Conservation (phyloP, 2,329 filamentous ascomycete species). For the Thyridium curvatum region DNA sequence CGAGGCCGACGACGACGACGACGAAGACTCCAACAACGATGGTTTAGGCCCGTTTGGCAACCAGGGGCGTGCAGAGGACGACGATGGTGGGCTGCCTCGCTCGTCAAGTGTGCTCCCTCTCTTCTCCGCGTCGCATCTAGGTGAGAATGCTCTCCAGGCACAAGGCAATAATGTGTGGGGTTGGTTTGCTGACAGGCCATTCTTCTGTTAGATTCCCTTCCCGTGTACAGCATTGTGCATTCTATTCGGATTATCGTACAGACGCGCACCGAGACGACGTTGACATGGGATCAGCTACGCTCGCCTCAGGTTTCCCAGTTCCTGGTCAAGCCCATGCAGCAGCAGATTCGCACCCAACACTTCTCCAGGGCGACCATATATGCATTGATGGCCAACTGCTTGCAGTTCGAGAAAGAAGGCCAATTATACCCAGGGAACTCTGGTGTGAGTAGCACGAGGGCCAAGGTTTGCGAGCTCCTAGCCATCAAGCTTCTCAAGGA, state of each 20-base stretch:
- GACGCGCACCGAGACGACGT: conserved; percentile 80
- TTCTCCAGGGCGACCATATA: conserved; percentile 84
- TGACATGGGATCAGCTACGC: conserved; percentile 90
- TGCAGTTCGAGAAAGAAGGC: conserved; percentile 87
- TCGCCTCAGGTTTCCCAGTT: conserved; percentile 97
- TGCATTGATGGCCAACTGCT: conserved; percentile 84
- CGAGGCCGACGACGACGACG: conserved; percentile 51
- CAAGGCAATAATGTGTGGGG: not conserved
- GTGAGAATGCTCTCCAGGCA: conserved; percentile 33
- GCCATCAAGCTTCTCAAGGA: conserved; percentile 87
- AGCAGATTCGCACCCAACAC: conserved; percentile 76
- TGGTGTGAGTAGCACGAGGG: conserved; percentile 76
- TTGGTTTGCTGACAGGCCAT: not conserved
- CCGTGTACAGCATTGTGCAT: conserved; percentile 86
- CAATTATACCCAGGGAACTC: conserved; percentile 77
- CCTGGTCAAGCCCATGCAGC: conserved; percentile 89
- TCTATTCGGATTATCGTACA: conserved; percentile 80
- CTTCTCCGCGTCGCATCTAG: conserved; percentile 73
- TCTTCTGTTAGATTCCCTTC: conserved; percentile 61
- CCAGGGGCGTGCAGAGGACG: conserved; percentile 23
- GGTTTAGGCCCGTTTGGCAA: conserved; percentile 24
- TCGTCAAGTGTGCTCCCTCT: conserved; percentile 55
- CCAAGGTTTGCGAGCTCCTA: conserved; percentile 83
- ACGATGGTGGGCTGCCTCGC: conserved; percentile 21
- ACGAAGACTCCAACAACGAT: conserved; percentile 27